Percentiles rank a stretch among this genome's conserved stretches.
Conservation (phyloP, 2,329 filamentous ascomycete species). For the Epicoccum nigrum region DNA sequence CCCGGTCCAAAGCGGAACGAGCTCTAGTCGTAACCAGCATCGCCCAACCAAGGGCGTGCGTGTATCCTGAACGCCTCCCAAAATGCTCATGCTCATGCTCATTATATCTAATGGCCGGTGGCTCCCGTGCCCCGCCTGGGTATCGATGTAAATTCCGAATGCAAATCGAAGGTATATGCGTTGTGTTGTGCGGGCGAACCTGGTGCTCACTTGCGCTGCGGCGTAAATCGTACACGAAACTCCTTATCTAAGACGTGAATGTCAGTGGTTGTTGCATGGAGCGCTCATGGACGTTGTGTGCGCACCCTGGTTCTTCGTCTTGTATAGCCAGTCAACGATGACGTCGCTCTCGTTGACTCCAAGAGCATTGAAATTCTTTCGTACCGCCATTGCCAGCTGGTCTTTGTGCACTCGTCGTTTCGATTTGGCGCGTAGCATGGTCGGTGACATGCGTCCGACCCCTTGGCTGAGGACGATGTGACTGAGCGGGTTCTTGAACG, state of each 20-base stretch:
- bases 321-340: conserved; percentile 79
- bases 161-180: conserved; percentile 26
- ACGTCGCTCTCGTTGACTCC: conserved; percentile 83
- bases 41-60: conserved; percentile 11
- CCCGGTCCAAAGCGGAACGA: conserved; percentile 1
- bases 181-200: conserved; percentile 14
- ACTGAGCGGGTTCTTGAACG: conserved; percentile 63
- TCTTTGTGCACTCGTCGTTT: conserved; percentile 73
- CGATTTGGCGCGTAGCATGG: conserved; percentile 71
- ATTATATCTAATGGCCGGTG: conserved; percentile 32
- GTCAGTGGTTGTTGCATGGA: conserved; percentile 7
- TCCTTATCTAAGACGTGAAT: conserved; percentile 49
- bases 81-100: conserved; percentile 46
- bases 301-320: conserved; percentile 65
- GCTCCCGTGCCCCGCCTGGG: conserved; percentile 34
- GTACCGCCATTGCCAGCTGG: conserved; percentile 71
- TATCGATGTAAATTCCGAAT: conserved; percentile 44
- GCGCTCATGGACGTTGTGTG: not conserved
- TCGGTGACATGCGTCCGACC: conserved; percentile 75
- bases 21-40: conserved; percentile 12
- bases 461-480: conserved; percentile 60
- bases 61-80: conserved; percentile 35
- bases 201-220: conserved; percentile 41
- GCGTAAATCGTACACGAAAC: conserved; percentile 54
- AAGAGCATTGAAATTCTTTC: conserved; percentile 83